Conservation (phyloP, 2,329 filamentous ascomycete genomes). For the Colletotrichum lini region DNA sequence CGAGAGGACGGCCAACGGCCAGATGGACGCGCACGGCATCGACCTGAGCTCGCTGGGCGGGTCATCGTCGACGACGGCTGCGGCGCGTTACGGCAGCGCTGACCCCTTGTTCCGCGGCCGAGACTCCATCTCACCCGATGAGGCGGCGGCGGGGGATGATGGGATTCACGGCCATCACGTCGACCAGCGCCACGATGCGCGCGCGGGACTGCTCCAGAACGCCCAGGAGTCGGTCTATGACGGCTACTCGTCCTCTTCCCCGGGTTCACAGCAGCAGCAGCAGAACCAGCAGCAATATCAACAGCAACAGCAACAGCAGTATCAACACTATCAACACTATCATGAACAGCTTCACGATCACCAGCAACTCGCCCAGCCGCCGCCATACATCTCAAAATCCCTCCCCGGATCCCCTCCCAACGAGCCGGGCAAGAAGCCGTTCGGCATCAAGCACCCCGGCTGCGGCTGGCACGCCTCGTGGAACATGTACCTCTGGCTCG, state of each 20-base stretch:
- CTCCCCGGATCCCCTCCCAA: conserved; percentile 5
- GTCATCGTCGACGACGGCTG: neutral
- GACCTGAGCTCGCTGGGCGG: conserved; percentile 38
- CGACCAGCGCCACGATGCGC: conserved; percentile 31
- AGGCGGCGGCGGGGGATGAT: neutral
- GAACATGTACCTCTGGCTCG: conserved; percentile 53
- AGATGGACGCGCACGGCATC: conserved; percentile 37
- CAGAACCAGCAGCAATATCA: conserved; percentile 8
- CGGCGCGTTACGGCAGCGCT: conserved; percentile 25
- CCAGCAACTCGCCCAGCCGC: conserved; percentile 3
- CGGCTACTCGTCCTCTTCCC: neutral
- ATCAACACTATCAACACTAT: too few relatives aligned
- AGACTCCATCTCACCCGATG: conserved; percentile 8
- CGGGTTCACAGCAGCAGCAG: neutral
- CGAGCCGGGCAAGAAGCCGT: conserved; percentile 1
- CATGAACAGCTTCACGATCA: neutral
- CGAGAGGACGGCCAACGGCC: neutral
- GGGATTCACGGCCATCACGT: neutral
- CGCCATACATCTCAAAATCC: conserved; percentile 12
- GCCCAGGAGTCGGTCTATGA: conserved; percentile 20
- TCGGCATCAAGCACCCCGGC: conserved; percentile 1
- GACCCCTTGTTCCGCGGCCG: conserved; percentile 22
- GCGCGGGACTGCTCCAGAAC: conserved; percentile 28
- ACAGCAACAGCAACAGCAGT: neutral
- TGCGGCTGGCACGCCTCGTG: conserved; percentile 53